These are phyloP conservation scores for Gracilaria gracilis DNA, from an alignment of 23 red algal species.

Conservation along the genomic window DNA sequence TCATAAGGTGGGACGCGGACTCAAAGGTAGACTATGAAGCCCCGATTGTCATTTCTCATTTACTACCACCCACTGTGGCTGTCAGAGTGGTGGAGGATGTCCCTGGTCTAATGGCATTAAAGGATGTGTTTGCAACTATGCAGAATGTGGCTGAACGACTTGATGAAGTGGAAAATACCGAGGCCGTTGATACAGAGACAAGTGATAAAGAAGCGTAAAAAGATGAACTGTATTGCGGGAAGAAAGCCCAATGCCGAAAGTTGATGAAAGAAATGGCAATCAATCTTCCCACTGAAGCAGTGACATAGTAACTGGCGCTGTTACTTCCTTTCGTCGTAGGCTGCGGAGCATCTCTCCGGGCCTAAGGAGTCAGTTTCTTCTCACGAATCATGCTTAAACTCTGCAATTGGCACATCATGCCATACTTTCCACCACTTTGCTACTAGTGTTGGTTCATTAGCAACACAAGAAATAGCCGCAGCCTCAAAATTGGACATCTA, in stretches of 20 bases:
- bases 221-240: neutral
- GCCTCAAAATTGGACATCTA: too few species aligned
- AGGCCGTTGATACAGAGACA: neutral
- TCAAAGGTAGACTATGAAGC: constrained; percentile 52
- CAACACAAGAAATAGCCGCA: too few species aligned
- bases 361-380: too few species aligned
- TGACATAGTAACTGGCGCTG: too few species aligned
- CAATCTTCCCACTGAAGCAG: too few species aligned
- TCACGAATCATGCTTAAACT: too few species aligned
- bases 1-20: constrained; percentile 66
- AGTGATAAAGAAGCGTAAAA: neutral
- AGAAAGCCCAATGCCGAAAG: neutral
- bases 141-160: neutral
- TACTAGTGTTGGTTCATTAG: too few species aligned
- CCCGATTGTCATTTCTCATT: constrained; percentile 35
- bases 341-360: too few species aligned
- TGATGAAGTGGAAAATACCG: neutral
- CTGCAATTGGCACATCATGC: too few species aligned
- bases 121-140: constrained; percentile 49
- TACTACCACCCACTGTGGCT: constrained; percentile 66
- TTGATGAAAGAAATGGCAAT: too few species aligned
- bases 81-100: constrained; percentile 41
- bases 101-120: constrained; percentile 55
- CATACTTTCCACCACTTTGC: too few species aligned
- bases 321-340: too few species aligned